Conservation (phyloP, 75 land plant genomes). For the Isoetes taiwanensis region DNA sequence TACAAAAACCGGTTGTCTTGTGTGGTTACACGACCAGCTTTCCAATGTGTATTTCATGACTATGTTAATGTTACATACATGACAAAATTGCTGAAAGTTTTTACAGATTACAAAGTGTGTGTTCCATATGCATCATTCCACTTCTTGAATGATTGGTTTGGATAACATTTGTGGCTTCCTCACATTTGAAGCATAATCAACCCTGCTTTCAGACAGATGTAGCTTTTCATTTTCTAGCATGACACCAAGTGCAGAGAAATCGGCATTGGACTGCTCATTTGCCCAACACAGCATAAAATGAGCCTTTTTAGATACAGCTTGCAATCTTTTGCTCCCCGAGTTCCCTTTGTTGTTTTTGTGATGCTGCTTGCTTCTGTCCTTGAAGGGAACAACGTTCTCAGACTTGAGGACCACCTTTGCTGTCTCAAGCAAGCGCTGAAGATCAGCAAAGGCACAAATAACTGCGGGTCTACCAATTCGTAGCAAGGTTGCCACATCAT, state of each 20-base stretch:
- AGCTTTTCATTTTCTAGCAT: constrained; percentile 45
- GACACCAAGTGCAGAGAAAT: constrained; percentile 37
- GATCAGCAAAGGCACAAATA: constrained; percentile 52
- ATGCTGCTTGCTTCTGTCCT: constrained; percentile 4
- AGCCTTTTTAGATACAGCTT: constrained; percentile 48
- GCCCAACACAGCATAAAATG: constrained; percentile 87
- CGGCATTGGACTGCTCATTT: constrained; percentile 59
- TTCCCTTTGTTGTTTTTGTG: too few species aligned
- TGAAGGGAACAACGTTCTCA: constrained; percentile 12
- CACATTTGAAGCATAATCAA: too few species aligned
- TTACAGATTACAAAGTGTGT: too few species aligned
- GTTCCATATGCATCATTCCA: too few species aligned
- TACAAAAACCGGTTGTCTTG: too few species aligned
- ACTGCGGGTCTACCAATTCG: constrained; percentile 39
- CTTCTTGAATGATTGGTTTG: too few species aligned
- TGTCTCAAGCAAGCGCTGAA: constrained; percentile 40
- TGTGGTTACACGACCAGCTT: too few species aligned
- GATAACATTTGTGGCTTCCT: too few species aligned
- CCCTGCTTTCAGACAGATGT: too few species aligned
- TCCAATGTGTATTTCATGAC: too few species aligned
- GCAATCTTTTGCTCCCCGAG: constrained; percentile 36
- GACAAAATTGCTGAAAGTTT: too few species aligned
- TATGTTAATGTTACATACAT: too few species aligned
- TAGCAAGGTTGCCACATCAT: constrained; percentile 41
- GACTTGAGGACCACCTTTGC: constrained; percentile 31